Evolutionary conservation across 495 filamentous ascomycete genomes (phyloP).

Genomic region (Aspergillus cristatus): DNA sequence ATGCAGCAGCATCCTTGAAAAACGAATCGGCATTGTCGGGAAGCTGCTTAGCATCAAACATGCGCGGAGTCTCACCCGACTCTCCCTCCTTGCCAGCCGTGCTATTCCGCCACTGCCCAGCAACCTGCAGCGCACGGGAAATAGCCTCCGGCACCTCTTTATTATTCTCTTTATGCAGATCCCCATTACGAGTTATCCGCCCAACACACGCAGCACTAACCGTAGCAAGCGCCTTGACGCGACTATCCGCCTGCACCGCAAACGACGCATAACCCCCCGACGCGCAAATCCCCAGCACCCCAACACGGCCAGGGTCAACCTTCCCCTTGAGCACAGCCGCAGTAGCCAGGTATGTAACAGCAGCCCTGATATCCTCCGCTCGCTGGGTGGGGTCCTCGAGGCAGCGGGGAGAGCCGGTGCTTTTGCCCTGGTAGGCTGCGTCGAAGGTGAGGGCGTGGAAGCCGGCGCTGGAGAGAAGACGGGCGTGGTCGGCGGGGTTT

Average conservation of each 20-base stretch:
- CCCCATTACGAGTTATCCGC: slow-evolving; percentile 17
- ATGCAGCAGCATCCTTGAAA: slow-evolving; percentile 10
- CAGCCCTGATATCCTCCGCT: slow-evolving; percentile 27
- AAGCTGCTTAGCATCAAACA: slow-evolving; percentile 6
- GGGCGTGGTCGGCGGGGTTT: slow-evolving; percentile 24
- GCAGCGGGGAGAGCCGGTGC: slow-evolving; percentile 21
- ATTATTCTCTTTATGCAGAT: slow-evolving; percentile 4
- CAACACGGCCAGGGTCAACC: slow-evolving; percentile 24
- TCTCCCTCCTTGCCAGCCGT: slow-evolving; percentile 7
- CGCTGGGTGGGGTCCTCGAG: slow-evolving; percentile 31
- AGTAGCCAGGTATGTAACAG: slow-evolving; percentile 25
- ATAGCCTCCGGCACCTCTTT: slow-evolving; percentile 11
- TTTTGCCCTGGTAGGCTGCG: slow-evolving; percentile 30
- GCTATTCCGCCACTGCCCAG: slow-evolving; percentile 10
- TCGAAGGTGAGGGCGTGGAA: slow-evolving; percentile 30
- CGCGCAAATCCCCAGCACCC: slow-evolving; percentile 33
- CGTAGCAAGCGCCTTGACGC: slow-evolving; percentile 31
- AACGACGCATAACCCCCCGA: slow-evolving; percentile 25
- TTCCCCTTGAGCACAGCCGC: slow-evolving; percentile 10
- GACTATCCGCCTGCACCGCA: slow-evolving; percentile 26
- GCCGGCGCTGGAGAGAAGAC: slow-evolving; percentile 16
- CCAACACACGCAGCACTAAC: slow-evolving; percentile 21
- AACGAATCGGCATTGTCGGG: slow-evolving; percentile 8
- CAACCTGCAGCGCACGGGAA: slow-evolving; percentile 7
- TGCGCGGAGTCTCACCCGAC: slow-evolving; percentile 4